phyloP scores from a whole-genome alignment of 164 flowering plant species.

The Nymphaea thermarum region DNA sequence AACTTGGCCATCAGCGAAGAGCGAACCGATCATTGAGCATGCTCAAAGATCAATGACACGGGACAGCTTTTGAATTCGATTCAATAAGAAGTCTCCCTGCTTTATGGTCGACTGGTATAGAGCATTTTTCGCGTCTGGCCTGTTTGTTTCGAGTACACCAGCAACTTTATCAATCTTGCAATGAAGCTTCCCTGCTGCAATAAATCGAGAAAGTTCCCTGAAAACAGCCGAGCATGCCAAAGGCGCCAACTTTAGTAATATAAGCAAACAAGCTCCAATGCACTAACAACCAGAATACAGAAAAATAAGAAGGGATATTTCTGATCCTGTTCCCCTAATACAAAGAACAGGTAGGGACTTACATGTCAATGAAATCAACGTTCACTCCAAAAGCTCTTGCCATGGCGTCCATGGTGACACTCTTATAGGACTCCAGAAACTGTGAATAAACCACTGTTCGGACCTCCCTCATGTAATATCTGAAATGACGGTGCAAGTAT shows the following conservation, averaged over 20 bases:
- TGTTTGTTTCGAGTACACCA: constrained; percentile 95
- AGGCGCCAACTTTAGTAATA: too few species aligned
- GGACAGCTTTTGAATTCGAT: constrained; percentile 89
- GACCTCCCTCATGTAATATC: constrained; percentile 95
- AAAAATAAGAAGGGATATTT: not conserved
- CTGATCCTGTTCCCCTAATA: not conserved
- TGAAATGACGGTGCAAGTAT: constrained; percentile 87
- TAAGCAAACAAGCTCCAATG: not conserved
- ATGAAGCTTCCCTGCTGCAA: constrained; percentile 95
- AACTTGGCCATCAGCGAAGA: too few species aligned
- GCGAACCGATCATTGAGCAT: too few species aligned
- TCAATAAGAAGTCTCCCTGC: constrained; percentile 90
- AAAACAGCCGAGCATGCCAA: not conserved
- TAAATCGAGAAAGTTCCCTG: constrained; percentile 95
- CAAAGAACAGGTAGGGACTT: constrained; percentile 19
- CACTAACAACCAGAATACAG: not conserved
- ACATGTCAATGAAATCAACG: constrained; percentile 90
- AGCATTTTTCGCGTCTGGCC: constrained; percentile 95
- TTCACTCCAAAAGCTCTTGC: constrained; percentile 92
- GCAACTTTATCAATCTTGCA: constrained; percentile 98
- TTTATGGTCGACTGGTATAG: constrained; percentile 93
- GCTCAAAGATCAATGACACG: constrained; percentile 81
- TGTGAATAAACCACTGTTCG: constrained; percentile 88
- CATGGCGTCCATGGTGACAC: constrained; percentile 99
- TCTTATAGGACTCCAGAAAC: constrained; percentile 92